These are phyloP conservation scores for Lotus japonicus DNA, from an alignment of 306 rosid genomes.

Conservation along the genomic window DNA sequence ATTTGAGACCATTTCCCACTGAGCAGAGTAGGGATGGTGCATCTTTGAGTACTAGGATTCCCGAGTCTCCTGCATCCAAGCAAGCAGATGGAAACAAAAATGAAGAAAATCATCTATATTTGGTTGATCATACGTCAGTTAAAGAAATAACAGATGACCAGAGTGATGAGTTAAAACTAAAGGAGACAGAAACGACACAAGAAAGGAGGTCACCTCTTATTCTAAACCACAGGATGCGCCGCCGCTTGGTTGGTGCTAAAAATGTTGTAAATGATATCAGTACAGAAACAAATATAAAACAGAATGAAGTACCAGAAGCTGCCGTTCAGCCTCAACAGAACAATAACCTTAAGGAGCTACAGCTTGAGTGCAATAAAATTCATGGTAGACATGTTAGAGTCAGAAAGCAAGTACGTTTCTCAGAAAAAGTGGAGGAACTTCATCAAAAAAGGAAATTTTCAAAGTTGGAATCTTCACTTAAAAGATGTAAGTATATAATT, in stretches of 20 bases:
- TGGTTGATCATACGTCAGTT: slow-evolving; percentile 19
- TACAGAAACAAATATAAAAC: slow-evolving; percentile 20
- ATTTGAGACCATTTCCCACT: slow-evolving; percentile 24
- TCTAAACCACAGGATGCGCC: slow-evolving; percentile 25
- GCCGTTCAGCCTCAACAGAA: slow-evolving; percentile 27
- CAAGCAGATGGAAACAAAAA: slow-evolving; percentile 18
- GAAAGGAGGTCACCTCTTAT: slow-evolving; percentile 31
- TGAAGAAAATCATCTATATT: slow-evolving; percentile 30
- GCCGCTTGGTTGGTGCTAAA: slow-evolving; percentile 34
- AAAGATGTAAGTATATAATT: slow-evolving; percentile 28
- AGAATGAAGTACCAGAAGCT: slow-evolving; percentile 19
- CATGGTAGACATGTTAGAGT: slow-evolving; percentile 28
- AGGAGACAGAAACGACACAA: slow-evolving; percentile 25
- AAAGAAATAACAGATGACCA: slow-evolving; percentile 21
- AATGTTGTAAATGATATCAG: slow-evolving; percentile 21
- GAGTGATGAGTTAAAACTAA: slow-evolving; percentile 25
- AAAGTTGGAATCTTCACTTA: slow-evolving; percentile 32
- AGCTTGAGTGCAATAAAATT: slow-evolving; percentile 16
- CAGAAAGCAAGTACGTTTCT: slow-evolving; percentile 56
- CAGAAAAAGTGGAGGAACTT: slow-evolving; percentile 43
- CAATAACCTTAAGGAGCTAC: slow-evolving; percentile 21
- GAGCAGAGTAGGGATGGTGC: slow-evolving; percentile 24
- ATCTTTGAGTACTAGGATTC: slow-evolving; percentile 32
- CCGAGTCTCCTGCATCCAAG: slow-evolving; percentile 21
- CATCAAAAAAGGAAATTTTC: slow-evolving; percentile 31